Evolutionary conservation across 164 flowering plant species (phyloP).

Genomic region (Aristolochia californica): DNA sequence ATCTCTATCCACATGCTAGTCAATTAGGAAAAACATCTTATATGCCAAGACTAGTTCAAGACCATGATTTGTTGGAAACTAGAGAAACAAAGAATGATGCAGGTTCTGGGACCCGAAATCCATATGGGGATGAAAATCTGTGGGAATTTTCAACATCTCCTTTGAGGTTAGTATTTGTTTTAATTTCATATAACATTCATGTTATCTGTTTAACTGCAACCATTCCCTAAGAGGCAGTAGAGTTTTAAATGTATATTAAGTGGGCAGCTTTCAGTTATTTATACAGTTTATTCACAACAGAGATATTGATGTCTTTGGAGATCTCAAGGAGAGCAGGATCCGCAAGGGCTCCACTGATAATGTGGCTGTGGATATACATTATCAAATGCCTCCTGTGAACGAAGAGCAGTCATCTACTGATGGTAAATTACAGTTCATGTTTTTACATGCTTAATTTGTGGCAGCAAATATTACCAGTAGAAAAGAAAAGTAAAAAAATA

Average conservation of each 20-base stretch:
- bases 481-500: not conserved
- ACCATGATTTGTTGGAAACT: constrained; percentile 14
- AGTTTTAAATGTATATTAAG: too few species aligned
- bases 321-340: constrained; percentile 5
- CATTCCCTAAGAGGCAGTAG: too few species aligned
- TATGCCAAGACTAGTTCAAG: constrained; percentile 22
- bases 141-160: constrained; percentile 7
- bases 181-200: not conserved
- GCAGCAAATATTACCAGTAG: not conserved
- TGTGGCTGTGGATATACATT: constrained; percentile 8
- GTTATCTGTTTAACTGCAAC: not conserved
- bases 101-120: constrained; percentile 16
- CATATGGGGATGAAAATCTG: constrained; percentile 6
- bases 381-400: constrained; percentile 15
- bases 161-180: constrained; percentile 13
- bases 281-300: constrained; percentile 6
- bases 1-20: constrained; percentile 17
- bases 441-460: not conserved
- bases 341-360: constrained; percentile 11
- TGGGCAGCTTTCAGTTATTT: too few species aligned
- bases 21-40: constrained; percentile 18
- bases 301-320: constrained; percentile 7
- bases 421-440: constrained; percentile 16
- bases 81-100: constrained; percentile 6
- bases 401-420: constrained; percentile 17